These are phyloP conservation scores for Jimgerdemannia lactiflua DNA, from an alignment of 192 early-diverging fungal genomes.

Conservation along the genomic window DNA sequence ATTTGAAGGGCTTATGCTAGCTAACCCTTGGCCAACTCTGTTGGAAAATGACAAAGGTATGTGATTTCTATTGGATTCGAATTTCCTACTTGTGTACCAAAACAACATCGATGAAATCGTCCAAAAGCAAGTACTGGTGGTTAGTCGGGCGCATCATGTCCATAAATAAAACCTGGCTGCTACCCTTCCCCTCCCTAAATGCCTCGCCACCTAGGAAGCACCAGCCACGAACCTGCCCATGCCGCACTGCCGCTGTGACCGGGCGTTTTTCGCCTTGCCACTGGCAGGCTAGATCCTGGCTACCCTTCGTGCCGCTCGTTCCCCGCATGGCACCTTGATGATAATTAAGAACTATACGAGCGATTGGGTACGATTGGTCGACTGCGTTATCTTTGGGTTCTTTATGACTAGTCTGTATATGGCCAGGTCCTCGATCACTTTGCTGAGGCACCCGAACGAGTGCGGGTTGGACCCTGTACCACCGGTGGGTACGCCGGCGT, in stretches of 20 bases:
- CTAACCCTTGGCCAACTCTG: conserved; percentile 57
- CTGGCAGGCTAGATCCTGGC: conserved; percentile 74
- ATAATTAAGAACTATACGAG: conserved; percentile 92
- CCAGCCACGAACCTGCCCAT: conserved; percentile 85
- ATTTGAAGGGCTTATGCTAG: conserved; percentile 53
- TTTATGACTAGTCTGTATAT: conserved; percentile 84
- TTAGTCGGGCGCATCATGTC: background rate
- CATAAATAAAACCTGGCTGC: too few species aligned
- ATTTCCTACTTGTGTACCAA: conserved; percentile 62
- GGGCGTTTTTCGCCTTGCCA: conserved; percentile 88
- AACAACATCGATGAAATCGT: conserved; percentile 49
- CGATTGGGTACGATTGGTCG: conserved; percentile 56
- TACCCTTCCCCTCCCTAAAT: background rate
- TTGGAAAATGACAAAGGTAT: conserved; percentile 54
- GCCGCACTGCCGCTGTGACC: conserved; percentile 73
- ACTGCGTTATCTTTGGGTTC: conserved; percentile 62
- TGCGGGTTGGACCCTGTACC: conserved; percentile 33
- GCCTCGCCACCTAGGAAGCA: conserved; percentile 28
- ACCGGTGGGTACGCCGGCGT: conserved; percentile 56
- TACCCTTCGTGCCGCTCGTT: conserved; percentile 60
- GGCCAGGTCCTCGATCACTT: conserved; percentile 71
- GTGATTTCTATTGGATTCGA: background rate
- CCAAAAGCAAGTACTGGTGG: conserved; percentile 75
- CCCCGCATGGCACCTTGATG: conserved; percentile 66
- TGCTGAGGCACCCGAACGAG: conserved; percentile 46